phyloP scores from a whole-genome alignment of 805 yeast species.

The Starmerella powellii region DNA sequence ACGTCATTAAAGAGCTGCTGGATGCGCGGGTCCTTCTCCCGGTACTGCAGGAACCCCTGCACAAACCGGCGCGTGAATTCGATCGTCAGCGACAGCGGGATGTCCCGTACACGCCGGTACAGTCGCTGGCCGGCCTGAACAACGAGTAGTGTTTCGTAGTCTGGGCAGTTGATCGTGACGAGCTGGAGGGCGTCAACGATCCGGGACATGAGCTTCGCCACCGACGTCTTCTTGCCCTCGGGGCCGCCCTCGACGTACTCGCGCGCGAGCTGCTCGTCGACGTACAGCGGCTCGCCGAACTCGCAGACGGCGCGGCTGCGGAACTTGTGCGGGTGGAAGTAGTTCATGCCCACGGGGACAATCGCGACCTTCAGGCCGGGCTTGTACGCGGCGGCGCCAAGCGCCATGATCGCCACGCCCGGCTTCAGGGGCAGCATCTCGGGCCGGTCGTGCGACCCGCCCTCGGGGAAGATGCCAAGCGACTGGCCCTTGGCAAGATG shows the following conservation, averaged over 20 bases:
- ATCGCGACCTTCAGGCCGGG: slow-evolving; percentile 69
- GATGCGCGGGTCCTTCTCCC: slow-evolving; percentile 52
- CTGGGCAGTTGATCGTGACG: slow-evolving; percentile 81
- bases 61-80: slow-evolving; percentile 85
- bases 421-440: slow-evolving; percentile 86
- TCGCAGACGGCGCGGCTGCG: slow-evolving; percentile 92
- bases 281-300: slow-evolving; percentile 77
- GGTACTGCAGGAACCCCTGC: slow-evolving; percentile 63
- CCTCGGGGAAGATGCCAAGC: slow-evolving; percentile 93
- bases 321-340: slow-evolving; percentile 90
- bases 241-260: slow-evolving; percentile 51
- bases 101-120: slow-evolving; percentile 54
- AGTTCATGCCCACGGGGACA: slow-evolving; percentile 96
- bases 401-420: slow-evolving; percentile 96
- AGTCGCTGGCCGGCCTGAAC: slow-evolving; percentile 86
- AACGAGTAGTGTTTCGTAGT: slow-evolving; percentile 77
- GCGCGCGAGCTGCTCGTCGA: slow-evolving; percentile 47
- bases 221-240: slow-evolving; percentile 54
- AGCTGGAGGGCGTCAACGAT: slow-evolving; percentile 64
- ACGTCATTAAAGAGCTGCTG: slow-evolving; percentile 51
- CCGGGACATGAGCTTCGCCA: slow-evolving; percentile 54
- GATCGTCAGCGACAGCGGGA: slow-evolving; percentile 73
- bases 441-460: slow-evolving; percentile 94
- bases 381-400: slow-evolving; percentile 77
- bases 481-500: slow-evolving; percentile 72